These are phyloP conservation scores for Liquidambar formosana DNA, from an alignment of 164 flowering plant species.

Conservation along the genomic window DNA sequence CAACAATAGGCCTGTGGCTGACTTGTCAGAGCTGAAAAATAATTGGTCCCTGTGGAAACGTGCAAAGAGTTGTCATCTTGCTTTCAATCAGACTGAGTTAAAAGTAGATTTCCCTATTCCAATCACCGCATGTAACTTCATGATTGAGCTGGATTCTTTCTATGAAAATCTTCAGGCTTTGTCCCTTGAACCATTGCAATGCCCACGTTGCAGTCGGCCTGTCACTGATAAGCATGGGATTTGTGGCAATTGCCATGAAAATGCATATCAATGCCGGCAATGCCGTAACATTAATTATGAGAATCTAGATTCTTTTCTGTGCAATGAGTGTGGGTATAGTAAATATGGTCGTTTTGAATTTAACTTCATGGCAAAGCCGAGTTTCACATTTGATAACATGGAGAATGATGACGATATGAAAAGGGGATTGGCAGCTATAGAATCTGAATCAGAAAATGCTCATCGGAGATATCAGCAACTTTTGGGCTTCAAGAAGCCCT, in stretches of 20 bases:
- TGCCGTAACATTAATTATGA: conserved; percentile 99
- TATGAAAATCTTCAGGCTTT: conserved; percentile 98
- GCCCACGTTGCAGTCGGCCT: conserved; percentile 96
- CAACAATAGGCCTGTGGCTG: conserved; percentile 96
- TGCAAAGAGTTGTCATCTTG: conserved; percentile 95
- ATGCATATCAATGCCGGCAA: conserved; percentile 99
- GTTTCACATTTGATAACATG: conserved; percentile 96
- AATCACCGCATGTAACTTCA: conserved; percentile 96
- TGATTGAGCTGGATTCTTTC: conserved; percentile 98
- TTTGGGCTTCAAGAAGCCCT: conserved; percentile 93
- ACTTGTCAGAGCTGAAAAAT: conserved; percentile 93
- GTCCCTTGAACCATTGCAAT: conserved; percentile 95
- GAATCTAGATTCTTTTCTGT: conserved; percentile 93
- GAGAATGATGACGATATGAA: conserved; percentile 99
- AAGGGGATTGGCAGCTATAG: conserved; percentile 95
- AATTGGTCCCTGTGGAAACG: conserved; percentile 99
- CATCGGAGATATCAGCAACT: conserved; percentile 98
- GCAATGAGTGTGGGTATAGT: conserved; percentile 99
- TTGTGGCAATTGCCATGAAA: conserved; percentile 96
- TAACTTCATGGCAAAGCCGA: conserved; percentile 97
- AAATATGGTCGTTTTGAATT: conserved; percentile 99
- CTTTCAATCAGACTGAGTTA: conserved; percentile 93
- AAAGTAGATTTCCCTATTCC: conserved; percentile 98
- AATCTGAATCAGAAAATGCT: conserved; percentile 99
- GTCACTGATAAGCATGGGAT: conserved; percentile 99